Evolutionary conservation across 176 grass and related monocot genomes (phyloP), one percentile per base, ranked within the genome.

Genomic region (Paspalum notatum): DNA sequence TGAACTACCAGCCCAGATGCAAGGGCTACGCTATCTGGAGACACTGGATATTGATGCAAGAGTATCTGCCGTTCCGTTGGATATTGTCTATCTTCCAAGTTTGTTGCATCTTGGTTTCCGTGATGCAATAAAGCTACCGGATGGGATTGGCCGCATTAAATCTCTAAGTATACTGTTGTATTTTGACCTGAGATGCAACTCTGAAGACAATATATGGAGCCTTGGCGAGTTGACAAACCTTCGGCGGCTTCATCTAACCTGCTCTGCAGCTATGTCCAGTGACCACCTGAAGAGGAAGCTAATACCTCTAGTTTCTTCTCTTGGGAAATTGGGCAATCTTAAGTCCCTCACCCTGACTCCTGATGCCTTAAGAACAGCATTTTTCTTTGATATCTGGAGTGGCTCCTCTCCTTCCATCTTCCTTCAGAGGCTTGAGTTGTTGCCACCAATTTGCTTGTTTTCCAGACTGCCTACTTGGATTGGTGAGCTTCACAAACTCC

Each of bases 1-100:
- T 63, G 14, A 63, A 38, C 61, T 63, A 63, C 61, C 61, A 38
- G 5, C 27, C 61, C 27, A 63, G 61, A 63, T 63, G 61, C 61
- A 63, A 63, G 61, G 61, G 22, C 61, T 63, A 38, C 61, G 16
- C 37, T 63, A 40, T 64, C 18, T 64, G 62, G 62, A 64, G 18
- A 64, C 12, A 9, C 6, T 64, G 18, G 62, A 64, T 0, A 64
- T 64, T 4, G 27, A 64, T 18, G 62, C 32, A 64, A 64, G 62
- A 64, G 7, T 64, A 40, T 39, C 62, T 64, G 14, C 62, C 18
- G 62, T 64, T 64, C 62, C 62, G 8, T 64, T 18, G 32, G 62
- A 64, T 64, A 40, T 64, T 64, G 14, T 64, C 32, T 32, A 18
- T 64, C 62, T 63, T 39, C 61, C 61, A 0, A 37, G 15, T 63